Percentiles rank a stretch among this genome's conserved stretches.
Evolutionary conservation across 225 moss, liverwort and hornwort species (phyloP).

Genomic region (Ulota crispa): DNA sequence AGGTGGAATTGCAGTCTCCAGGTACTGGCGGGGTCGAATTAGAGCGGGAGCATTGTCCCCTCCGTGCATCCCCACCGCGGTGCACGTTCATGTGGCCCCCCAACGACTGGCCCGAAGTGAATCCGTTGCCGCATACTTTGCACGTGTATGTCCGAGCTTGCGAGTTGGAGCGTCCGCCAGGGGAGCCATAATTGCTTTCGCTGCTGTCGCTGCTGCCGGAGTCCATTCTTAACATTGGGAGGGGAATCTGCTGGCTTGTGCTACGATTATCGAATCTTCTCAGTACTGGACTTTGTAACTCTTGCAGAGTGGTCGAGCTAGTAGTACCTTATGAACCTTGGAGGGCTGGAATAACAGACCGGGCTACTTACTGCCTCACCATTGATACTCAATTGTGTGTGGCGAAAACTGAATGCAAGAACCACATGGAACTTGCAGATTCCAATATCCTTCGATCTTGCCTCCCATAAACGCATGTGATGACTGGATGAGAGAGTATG

Average conservation of each 20-base stretch:
- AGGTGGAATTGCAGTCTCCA: background rate
- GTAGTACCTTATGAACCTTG: background rate
- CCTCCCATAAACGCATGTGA: background rate
- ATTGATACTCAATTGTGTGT: background rate
- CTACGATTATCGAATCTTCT: background rate
- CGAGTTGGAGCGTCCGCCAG: background rate
- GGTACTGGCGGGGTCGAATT: background rate
- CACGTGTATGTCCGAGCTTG: constrained; percentile 11
- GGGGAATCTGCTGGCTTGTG: background rate
- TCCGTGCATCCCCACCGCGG: background rate
- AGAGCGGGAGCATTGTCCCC: background rate
- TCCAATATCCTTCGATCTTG: background rate
- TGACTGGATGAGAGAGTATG: background rate
- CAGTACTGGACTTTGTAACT: background rate
- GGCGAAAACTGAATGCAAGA: background rate
- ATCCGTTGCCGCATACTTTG: constrained; percentile 30
- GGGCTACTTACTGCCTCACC: background rate
- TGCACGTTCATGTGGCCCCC: constrained; percentile 46
- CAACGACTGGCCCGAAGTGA: constrained; percentile 32
- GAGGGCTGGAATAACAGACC: background rate
- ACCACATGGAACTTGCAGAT: background rate
- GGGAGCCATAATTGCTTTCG: background rate
- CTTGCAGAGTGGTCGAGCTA: background rate
- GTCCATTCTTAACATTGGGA: background rate
- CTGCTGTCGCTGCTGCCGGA: constrained; percentile 3